Evolutionary conservation across 2,329 filamentous ascomycete species (phyloP).

Genomic region (Sarocladiaceae sp.): DNA sequence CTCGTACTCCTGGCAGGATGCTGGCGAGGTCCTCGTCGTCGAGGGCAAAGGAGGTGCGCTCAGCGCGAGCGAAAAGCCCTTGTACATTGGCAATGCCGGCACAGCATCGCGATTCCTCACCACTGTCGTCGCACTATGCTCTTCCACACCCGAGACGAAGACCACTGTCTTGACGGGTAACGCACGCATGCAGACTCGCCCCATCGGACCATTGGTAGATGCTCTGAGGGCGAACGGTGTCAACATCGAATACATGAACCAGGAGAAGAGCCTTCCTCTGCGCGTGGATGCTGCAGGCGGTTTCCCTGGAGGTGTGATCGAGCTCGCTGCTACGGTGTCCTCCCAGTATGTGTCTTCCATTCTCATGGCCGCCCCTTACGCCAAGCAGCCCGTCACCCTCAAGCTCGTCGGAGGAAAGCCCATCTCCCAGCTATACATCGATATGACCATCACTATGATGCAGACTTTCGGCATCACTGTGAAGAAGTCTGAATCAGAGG

Average conservation of each 20-base stretch:
- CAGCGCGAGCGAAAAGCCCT: conserved; percentile 63
- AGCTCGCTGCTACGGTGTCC: conserved; percentile 89
- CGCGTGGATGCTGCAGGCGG: conserved; percentile 76
- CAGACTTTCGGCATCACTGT: conserved; percentile 80
- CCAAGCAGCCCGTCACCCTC: conserved; percentile 86
- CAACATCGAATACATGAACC: conserved; percentile 78
- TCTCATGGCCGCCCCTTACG: conserved; percentile 94
- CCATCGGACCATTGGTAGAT: conserved; percentile 88
- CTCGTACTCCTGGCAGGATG: conserved; percentile 88
- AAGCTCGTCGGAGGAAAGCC: conserved; percentile 92
- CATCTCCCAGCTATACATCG: conserved; percentile 94
- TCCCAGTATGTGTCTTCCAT: conserved; percentile 99
- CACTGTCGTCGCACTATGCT: conserved; percentile 79
- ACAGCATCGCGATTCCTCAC: conserved; percentile 94
- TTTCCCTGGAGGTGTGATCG: conserved; percentile 79
- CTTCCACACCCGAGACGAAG: conserved; percentile 49
- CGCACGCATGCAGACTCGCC: conserved; percentile 89
- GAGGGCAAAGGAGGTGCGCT: conserved; percentile 85
- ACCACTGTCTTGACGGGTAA: conserved; percentile 88
- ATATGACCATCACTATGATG: conserved; percentile 99
- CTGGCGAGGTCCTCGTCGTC: conserved; percentile 84
- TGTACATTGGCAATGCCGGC: conserved; percentile 94
- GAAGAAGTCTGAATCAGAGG: conserved; percentile 66
- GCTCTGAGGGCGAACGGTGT: conserved; percentile 83
- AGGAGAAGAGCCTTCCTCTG: conserved; percentile 76